Percentiles rank a stretch among this genome's conserved stretches.
Evolutionary conservation across 2,329 filamentous ascomycete genomes (phyloP).

Genomic region (Ophiostoma sp.): DNA sequence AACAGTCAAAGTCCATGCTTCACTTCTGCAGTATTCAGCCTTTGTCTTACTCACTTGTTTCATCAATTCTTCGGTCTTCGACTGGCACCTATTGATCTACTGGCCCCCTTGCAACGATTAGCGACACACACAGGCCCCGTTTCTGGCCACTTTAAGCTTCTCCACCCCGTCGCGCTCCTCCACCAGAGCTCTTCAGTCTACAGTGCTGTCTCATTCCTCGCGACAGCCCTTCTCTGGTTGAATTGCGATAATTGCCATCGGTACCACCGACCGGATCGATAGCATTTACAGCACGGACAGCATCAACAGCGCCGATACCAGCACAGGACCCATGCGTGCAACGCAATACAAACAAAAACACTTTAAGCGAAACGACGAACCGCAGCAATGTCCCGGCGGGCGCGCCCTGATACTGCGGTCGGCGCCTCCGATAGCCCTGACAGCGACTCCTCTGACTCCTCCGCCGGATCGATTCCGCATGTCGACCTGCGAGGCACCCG

Average conservation of each 20-base stretch:
- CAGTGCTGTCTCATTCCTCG: slow-evolving; percentile 1
- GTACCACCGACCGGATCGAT: neutral
- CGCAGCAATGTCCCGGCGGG: slow-evolving; percentile 2
- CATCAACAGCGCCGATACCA: neutral
- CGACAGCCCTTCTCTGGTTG: neutral
- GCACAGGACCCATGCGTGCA: no score
- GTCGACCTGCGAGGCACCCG: slow-evolving; percentile 12
- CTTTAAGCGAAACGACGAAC: neutral
- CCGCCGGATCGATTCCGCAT: slow-evolving; percentile 12
- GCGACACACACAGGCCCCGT: neutral
- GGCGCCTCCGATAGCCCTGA: slow-evolving; percentile 10
- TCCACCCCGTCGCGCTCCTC: slow-evolving; percentile 7
- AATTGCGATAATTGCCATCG: neutral
- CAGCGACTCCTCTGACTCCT: slow-evolving; percentile 2
- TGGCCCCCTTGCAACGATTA: neutral
- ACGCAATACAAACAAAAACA: neutral
- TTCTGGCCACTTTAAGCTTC: neutral
- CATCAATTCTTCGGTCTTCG: neutral
- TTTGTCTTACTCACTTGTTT: neutral
- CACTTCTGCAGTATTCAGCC: neutral
- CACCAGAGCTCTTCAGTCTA: slow-evolving; percentile 4
- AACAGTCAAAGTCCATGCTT: neutral
- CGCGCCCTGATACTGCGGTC: slow-evolving; percentile 4
- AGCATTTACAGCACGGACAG: neutral
- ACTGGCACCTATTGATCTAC: neutral